Conservation (phyloP, 139 green algal genomes). For the Raphidocelis subcapitata region DNA sequence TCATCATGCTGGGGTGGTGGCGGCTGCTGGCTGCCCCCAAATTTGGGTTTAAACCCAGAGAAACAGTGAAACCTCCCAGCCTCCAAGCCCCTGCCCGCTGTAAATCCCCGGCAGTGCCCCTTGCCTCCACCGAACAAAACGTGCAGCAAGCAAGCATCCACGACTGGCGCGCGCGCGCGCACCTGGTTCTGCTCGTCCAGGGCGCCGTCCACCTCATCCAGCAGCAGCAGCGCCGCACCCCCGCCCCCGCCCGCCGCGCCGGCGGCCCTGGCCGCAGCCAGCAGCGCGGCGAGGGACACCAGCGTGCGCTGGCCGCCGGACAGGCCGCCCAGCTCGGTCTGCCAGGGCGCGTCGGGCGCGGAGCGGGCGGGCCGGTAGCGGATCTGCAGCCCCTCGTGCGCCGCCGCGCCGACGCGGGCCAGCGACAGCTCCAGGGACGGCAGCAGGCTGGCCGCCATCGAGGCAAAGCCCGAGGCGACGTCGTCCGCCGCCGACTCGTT, state of each 20-base stretch:
- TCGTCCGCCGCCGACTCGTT: constrained; percentile 29
- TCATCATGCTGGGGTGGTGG: too few relatives aligned
- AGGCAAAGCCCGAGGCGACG: constrained; percentile 19
- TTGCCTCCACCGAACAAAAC: constrained; percentile 14
- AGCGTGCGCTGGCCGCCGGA: constrained; percentile 64
- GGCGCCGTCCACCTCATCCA: constrained; percentile 64
- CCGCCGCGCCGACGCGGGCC: background rate
- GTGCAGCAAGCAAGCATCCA: constrained; percentile 18
- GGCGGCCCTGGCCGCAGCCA: constrained; percentile 33
- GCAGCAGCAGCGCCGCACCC: constrained; percentile 32
- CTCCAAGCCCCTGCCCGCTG: too few relatives aligned
- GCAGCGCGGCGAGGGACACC: constrained; percentile 55
- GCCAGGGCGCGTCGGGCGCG: background rate
- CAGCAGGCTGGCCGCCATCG: constrained; percentile 33
- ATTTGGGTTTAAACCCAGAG: too few relatives aligned
- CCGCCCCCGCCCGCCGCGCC: background rate
- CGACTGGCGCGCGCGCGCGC: constrained; percentile 28
- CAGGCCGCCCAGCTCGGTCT: constrained; percentile 35
- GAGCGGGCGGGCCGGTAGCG: background rate
- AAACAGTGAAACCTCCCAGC: too few relatives aligned
- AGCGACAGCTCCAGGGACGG: constrained; percentile 28
- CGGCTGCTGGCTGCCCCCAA: too few relatives aligned
- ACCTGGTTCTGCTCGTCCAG: constrained; percentile 64
- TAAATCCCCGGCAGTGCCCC: too few relatives aligned
- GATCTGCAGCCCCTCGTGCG: constrained; percentile 24